Conservation (phyloP, 2,329 filamentous ascomycete genomes). For the Talaromyces rugulosus region DNA sequence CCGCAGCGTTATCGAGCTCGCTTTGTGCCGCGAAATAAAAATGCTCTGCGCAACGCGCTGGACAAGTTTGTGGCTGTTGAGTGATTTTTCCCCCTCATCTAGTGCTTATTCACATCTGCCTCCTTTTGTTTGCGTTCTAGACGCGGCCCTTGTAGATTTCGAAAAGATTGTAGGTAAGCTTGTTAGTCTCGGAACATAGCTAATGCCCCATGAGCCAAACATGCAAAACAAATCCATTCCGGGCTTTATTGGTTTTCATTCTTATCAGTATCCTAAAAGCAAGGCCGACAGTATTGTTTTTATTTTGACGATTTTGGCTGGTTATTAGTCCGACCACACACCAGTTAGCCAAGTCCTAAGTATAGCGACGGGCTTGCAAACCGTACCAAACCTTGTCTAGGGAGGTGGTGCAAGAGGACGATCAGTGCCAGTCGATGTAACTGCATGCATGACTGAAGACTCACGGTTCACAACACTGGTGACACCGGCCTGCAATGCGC, state of each 20-base stretch:
- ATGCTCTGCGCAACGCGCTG: not conserved
- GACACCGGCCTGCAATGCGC: not conserved
- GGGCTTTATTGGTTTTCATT: not conserved
- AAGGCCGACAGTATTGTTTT: not conserved
- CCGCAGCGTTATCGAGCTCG: constrained; percentile 55
- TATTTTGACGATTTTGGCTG: not conserved
- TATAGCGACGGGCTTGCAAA: not conserved
- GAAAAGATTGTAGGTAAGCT: not conserved
- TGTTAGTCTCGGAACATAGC: no score
- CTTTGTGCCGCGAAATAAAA: constrained; percentile 47
- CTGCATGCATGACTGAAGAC: not conserved
- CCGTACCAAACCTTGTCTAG: not conserved
- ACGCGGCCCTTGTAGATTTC: not conserved
- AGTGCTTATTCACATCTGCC: not conserved
- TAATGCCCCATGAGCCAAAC: no score
- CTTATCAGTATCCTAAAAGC: not conserved
- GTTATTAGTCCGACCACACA: no score
- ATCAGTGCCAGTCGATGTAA: not conserved
- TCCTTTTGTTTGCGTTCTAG: not conserved
- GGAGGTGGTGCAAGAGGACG: not conserved
- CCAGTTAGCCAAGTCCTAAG: not conserved
- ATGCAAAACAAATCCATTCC: not conserved
- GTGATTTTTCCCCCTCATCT: not conserved
- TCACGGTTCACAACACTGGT: not conserved
- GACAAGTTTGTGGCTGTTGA: not conserved